Conservation (phyloP, 768 basidiomycete species). For the Mycena vulgaris region DNA sequence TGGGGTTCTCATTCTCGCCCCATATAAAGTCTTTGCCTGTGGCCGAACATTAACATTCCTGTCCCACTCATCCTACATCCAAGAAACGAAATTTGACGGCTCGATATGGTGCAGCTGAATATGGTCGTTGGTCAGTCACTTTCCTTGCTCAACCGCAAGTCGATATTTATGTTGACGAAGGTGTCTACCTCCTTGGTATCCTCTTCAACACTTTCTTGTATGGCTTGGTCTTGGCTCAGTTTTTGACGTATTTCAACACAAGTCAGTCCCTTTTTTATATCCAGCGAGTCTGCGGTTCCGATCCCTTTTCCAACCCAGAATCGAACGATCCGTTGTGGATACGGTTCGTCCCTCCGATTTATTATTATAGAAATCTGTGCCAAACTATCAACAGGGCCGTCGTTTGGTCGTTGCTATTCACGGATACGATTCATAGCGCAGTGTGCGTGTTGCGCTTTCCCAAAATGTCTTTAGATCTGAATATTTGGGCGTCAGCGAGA, state of each 20-base stretch:
- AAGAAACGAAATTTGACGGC: background rate
- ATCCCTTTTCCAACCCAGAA: background rate
- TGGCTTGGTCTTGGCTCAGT: conserved; percentile 61
- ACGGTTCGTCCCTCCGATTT: background rate
- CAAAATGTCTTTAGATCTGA: background rate
- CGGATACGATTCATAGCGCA: conserved; percentile 56
- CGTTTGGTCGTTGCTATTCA: conserved; percentile 50
- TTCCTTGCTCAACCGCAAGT: background rate
- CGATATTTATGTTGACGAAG: conserved; percentile 18
- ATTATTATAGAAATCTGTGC: too few relatives aligned
- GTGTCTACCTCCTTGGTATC: conserved; percentile 47
- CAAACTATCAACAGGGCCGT: conserved; percentile 24
- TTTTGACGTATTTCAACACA: conserved; percentile 55
- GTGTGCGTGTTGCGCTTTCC: conserved; percentile 44
- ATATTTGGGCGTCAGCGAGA: conserved; percentile 42
- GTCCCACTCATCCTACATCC: background rate
- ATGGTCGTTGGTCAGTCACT: conserved; percentile 1
- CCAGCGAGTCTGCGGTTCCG: background rate
- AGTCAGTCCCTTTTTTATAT: conserved; percentile 39
- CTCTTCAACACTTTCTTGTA: conserved; percentile 55
- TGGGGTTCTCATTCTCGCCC: background rate
- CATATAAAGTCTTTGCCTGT: background rate
- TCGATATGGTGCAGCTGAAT: background rate
- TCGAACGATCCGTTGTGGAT: conserved; percentile 9
- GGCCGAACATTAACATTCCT: background rate